Evolutionary conservation across 148 eudicot genomes (phyloP).

Genomic region (Persicaria tinctoria): DNA sequence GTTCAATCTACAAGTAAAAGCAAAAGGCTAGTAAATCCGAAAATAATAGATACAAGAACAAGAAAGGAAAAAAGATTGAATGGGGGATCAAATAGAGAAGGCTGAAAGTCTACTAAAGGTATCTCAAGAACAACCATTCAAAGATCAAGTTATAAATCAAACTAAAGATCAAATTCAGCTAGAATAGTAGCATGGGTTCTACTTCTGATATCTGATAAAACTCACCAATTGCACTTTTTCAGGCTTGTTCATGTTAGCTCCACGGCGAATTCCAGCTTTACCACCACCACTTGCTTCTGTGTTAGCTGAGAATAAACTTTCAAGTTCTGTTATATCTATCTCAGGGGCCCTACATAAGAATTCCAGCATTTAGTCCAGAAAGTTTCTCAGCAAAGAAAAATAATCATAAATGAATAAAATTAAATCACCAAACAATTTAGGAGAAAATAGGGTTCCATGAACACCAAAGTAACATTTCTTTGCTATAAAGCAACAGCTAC

Average conservation of each 20-base stretch:
- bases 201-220: neutral
- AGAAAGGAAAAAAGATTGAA: too few relatives aligned
- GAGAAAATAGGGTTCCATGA: conserved; percentile 8
- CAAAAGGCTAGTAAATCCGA: neutral
- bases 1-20: conserved; percentile 58
- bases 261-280: conserved; percentile 64
- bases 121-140: neutral
- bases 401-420: neutral
- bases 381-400: neutral
- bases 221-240: conserved; percentile 97
- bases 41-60: too few relatives aligned
- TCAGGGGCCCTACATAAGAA: conserved; percentile 76
- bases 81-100: too few relatives aligned
- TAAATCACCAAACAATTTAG: conserved; percentile 4
- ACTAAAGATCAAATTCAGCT: neutral
- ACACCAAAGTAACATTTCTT: too few relatives aligned
- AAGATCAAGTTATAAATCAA: neutral
- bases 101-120: neutral
- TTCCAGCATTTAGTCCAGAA: conserved; percentile 14
- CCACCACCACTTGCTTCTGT: conserved; percentile 55
- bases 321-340: conserved; percentile 95
- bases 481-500: too few relatives aligned
- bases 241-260: conserved; percentile 71
- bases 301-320: conserved; percentile 81
- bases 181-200: neutral